phyloP scores from a whole-genome alignment of 257 asterid species.

The Euphrasia confusa region DNA sequence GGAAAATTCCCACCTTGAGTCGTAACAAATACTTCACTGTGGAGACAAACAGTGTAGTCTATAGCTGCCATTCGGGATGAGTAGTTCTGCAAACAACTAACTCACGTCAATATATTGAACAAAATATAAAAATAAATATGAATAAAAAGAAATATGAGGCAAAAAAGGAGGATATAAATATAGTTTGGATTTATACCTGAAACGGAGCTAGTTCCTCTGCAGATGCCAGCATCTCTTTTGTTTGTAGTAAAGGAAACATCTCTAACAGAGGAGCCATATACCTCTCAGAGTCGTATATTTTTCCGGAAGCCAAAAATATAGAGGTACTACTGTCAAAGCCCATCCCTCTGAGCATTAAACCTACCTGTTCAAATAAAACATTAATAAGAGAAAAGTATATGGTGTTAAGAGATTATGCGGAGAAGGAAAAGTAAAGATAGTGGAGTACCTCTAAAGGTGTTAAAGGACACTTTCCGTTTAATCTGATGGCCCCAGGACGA shows the following conservation, averaged over 20 bases:
- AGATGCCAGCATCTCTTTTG: conserved; percentile 87
- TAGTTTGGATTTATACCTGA: conserved; percentile 49
- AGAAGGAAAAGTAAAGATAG: background rate
- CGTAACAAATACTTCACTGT: conserved; percentile 96
- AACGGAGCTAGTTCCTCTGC: conserved; percentile 81
- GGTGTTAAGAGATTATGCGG: conserved; percentile 15
- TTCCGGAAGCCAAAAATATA: conserved; percentile 92
- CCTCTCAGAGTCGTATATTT: conserved; percentile 82
- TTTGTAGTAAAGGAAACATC: conserved; percentile 92
- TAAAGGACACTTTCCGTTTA: conserved; percentile 91
- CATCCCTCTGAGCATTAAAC: conserved; percentile 98
- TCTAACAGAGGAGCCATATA: conserved; percentile 87
- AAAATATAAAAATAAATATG: conserved; percentile 5
- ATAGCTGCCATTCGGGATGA: conserved; percentile 99
- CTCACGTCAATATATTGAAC: conserved; percentile 33
- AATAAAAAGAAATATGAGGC: background rate
- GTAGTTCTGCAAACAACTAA: conserved; percentile 56
- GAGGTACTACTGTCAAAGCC: conserved; percentile 82
- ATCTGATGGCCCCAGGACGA: conserved; percentile 79
- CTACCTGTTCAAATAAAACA: conserved; percentile 63
- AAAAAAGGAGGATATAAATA: background rate
- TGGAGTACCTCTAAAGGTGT: conserved; percentile 86
- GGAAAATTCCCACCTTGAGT: conserved; percentile 99
- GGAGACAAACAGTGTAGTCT: conserved; percentile 97
- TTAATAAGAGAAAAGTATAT: conserved; percentile 17